Evolutionary conservation across 2,329 filamentous ascomycete genomes (phyloP).

Genomic region (Clonostachys byssicola): DNA sequence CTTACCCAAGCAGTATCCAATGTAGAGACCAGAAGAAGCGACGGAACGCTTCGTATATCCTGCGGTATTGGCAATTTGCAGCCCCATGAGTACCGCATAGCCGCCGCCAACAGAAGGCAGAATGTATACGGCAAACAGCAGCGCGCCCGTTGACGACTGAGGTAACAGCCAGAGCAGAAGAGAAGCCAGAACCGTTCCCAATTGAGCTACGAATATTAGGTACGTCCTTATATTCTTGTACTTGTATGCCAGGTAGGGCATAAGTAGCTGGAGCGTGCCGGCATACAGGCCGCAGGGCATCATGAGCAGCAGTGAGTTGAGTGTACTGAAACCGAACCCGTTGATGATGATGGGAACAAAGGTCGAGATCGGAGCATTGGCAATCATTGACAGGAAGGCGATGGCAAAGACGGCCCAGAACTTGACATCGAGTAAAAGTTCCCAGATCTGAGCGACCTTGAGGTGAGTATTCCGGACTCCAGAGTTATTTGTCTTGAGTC

Average conservation of each 20-base stretch:
- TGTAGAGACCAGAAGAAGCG: no score
- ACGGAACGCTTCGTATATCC: no score
- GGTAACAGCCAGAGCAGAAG: no score
- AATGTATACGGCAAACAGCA: no score
- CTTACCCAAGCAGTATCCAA: no score
- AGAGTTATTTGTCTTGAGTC: constrained; percentile 41
- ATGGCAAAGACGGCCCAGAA: constrained; percentile 32
- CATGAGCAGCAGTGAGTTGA: constrained; percentile 25
- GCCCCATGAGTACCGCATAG: no score
- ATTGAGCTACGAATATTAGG: no score
- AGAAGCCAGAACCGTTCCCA: no score
- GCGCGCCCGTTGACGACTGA: no score
- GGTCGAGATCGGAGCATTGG: constrained; percentile 15
- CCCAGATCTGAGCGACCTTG: constrained; percentile 28
- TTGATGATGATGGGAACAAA: constrained; percentile 15
- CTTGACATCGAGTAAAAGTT: constrained; percentile 28
- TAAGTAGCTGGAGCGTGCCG: constrained; percentile 2
- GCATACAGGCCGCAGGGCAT: constrained; percentile 25
- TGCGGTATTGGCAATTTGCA: no score
- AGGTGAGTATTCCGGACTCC: constrained; percentile 29
- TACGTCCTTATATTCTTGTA: constrained; percentile 7
- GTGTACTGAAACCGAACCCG: constrained; percentile 19
- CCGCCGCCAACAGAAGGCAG: no score
- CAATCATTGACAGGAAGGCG: constrained; percentile 9
- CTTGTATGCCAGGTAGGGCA: constrained; percentile 3